Conservation (phyloP, 768 basidiomycete genomes). For the Cystofilobasidium macerans region DNA sequence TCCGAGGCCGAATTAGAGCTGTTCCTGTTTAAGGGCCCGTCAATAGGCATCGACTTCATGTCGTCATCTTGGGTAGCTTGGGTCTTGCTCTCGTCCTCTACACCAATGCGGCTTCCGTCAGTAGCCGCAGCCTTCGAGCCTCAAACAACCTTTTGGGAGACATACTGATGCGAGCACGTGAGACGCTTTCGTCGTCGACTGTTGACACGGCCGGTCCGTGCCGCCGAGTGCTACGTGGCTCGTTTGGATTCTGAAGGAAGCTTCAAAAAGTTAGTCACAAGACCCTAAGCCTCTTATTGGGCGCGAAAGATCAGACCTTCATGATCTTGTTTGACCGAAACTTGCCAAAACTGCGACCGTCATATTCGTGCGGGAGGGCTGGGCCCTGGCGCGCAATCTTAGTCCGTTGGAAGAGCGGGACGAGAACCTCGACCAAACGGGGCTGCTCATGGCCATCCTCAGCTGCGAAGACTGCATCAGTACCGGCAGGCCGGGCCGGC, state of each 20-base stretch:
- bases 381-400: neutral
- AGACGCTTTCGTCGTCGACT: too few species aligned
- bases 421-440: neutral
- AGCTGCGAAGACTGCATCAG: neutral
- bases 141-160: too few species aligned
- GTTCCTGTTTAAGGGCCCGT: neutral
- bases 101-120: too few species aligned
- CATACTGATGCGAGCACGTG: too few species aligned
- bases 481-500: neutral
- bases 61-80: neutral
- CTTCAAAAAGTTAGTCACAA: too few species aligned
- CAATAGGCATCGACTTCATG: neutral
- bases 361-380: neutral
- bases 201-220: too few species aligned
- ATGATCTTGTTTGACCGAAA: constrained; percentile 17
- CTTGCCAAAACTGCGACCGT: constrained; percentile 10
- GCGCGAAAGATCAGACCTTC: too few species aligned
- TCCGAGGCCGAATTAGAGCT: neutral
- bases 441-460: neutral
- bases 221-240: too few species aligned
- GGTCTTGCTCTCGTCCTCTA: neutral
- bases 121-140: too few species aligned
- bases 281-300: too few species aligned
- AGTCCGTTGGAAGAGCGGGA: constrained; percentile 7
- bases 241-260: too few species aligned